Conservation (phyloP, 345 rosid genomes). For the Boechera retrofracta region DNA sequence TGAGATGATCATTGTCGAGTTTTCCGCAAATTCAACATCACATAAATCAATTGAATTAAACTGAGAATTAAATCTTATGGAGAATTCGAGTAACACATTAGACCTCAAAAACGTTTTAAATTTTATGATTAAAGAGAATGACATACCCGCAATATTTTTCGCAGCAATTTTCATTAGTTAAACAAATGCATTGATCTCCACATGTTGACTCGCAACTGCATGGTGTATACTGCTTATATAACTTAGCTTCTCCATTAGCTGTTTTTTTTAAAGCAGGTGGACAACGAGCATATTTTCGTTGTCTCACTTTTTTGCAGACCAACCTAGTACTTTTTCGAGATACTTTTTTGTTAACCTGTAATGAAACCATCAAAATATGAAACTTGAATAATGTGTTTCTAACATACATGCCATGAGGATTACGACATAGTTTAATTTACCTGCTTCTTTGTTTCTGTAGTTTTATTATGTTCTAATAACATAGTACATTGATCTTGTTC, state of each 20-base stretch:
- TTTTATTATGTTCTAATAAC: background rate
- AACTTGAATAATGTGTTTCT: background rate
- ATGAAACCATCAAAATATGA: background rate
- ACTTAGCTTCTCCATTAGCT: conserved; percentile 63
- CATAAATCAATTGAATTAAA: too few species aligned
- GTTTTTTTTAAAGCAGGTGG: conserved; percentile 76
- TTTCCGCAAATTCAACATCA: background rate
- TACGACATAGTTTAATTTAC: conserved; percentile 14
- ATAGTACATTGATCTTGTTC: conserved; percentile 38
- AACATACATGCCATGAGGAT: conserved; percentile 2
- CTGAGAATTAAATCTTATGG: too few species aligned
- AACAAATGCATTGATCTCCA: conserved; percentile 85
- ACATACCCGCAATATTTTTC: conserved; percentile 97
- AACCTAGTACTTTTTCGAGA: conserved; percentile 50
- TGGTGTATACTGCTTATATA: conserved; percentile 81
- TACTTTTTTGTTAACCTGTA: conserved; percentile 22
- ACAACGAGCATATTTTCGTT: conserved; percentile 77
- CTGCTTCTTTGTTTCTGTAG: conserved; percentile 14
- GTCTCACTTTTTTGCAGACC: conserved; percentile 65
- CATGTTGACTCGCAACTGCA: conserved; percentile 88
- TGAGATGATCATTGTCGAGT: too few species aligned
- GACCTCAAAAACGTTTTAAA: background rate
- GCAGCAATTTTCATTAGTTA: conserved; percentile 76
- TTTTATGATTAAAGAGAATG: conserved; percentile 1
- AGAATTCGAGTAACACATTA: background rate